phyloP scores from a whole-genome alignment of 768 basidiomycete species.

The Trametes villosa region DNA sequence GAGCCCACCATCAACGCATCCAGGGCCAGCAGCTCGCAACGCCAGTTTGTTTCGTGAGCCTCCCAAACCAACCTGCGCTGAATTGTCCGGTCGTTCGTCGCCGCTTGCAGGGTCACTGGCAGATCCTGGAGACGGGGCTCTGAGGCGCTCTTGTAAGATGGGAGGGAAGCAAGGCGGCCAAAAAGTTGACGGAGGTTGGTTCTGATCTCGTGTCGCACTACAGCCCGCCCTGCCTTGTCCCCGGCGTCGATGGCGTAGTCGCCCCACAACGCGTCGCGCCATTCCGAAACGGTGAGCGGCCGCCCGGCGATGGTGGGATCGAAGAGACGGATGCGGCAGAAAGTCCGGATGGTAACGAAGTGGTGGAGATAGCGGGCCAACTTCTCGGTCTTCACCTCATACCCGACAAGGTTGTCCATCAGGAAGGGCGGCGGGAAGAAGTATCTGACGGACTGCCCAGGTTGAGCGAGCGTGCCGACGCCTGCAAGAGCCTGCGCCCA shows the following conservation, averaged over 20 bases:
- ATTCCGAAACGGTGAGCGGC: neutral
- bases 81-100: neutral
- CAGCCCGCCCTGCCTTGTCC: neutral
- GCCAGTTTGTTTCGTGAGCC: conserved; percentile 5
- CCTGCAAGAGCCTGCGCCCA: neutral
- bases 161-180: neutral
- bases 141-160: neutral
- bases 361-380: neutral
- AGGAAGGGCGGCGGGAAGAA: conserved; percentile 1
- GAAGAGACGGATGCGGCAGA: conserved; percentile 1
- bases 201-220: neutral
- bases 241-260: neutral
- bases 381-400: neutral
- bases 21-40: conserved; percentile 3
- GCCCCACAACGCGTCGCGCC: neutral
- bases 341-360: neutral
- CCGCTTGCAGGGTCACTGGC: neutral
- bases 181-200: neutral
- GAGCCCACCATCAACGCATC: neutral
- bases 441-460: neutral
- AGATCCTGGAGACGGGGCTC: neutral
- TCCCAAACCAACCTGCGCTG: neutral
- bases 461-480: neutral
- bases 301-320: neutral
- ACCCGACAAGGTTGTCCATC: neutral